Evolutionary conservation across 169 alveolate genomes (phyloP).

Genomic region (Cryptosporidium ubiquitum): DNA sequence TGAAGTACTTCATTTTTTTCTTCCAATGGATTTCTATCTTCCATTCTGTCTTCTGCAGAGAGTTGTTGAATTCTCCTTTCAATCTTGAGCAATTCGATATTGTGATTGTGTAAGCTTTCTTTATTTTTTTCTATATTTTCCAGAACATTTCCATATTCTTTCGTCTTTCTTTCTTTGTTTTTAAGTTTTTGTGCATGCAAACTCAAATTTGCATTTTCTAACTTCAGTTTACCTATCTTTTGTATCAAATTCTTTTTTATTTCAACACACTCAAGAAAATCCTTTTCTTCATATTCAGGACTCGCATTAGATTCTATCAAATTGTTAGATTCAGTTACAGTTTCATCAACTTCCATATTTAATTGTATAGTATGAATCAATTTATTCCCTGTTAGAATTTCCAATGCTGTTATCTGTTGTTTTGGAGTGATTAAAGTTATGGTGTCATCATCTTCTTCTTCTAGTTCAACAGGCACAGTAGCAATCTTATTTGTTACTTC

Average conservation of each 20-base stretch:
- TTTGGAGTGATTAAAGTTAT: not conserved
- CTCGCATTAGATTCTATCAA: slow-evolving; percentile 15
- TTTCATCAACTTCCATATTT: not conserved
- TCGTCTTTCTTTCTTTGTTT: slow-evolving; percentile 1
- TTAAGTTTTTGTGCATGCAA: slow-evolving; percentile 19
- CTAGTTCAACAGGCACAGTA: not conserved
- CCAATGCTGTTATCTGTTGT: slow-evolving; percentile 43
- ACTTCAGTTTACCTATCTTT: slow-evolving; percentile 26
- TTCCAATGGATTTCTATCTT: not conserved
- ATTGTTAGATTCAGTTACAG: not conserved
- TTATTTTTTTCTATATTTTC: slow-evolving; percentile 38
- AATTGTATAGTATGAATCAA: slow-evolving; percentile 22
- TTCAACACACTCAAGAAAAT: slow-evolving; percentile 13
- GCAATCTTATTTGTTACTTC: not conserved
- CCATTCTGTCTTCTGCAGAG: slow-evolving; percentile 18
- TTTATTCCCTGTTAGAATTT: slow-evolving; percentile 2
- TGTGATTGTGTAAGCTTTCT: not conserved
- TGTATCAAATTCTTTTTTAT: slow-evolving; percentile 18
- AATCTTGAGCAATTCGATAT: slow-evolving; percentile 8
- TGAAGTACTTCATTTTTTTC: not conserved
- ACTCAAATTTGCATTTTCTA: slow-evolving; percentile 47
- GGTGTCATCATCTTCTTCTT: not conserved
- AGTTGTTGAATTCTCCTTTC: slow-evolving; percentile 55
- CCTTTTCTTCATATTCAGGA: slow-evolving; percentile 1
- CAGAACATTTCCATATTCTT: slow-evolving; percentile 16